These are phyloP conservation scores for Cordyceps fumosorosea DNA, from an alignment of 2,329 filamentous ascomycete species.

Conservation along the genomic window DNA sequence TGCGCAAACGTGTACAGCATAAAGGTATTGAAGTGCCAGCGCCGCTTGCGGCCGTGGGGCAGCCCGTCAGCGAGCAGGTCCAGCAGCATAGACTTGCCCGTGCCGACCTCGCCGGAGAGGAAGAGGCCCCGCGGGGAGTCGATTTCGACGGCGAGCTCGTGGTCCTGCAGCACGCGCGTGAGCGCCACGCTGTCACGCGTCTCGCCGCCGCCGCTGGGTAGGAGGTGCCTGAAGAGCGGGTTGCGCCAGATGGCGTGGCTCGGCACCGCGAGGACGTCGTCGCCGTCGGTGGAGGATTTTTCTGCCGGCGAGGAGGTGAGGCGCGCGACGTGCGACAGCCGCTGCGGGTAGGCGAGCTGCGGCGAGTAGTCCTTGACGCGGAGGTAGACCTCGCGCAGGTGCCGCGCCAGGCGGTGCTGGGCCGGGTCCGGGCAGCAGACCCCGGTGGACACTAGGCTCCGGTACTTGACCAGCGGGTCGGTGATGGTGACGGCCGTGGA, in stretches of 20 bases:
- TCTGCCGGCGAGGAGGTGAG: constrained; percentile 30
- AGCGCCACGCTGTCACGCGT: constrained; percentile 56
- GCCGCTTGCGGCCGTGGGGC: constrained; percentile 63
- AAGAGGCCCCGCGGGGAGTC: constrained; percentile 69
- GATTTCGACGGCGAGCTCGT: constrained; percentile 65
- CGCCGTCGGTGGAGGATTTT: constrained; percentile 24
- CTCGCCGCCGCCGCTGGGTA: constrained; percentile 41
- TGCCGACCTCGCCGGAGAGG: constrained; percentile 75
- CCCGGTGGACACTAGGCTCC: constrained; percentile 61
- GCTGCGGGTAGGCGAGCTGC: constrained; percentile 59
- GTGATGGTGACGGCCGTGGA: constrained; percentile 52
- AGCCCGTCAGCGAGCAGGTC: constrained; percentile 74
- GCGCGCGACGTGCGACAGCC: constrained; percentile 53
- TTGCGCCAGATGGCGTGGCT: constrained; percentile 53
- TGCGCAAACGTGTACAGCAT: constrained; percentile 73
- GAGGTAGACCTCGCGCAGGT: constrained; percentile 70
- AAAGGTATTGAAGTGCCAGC: constrained; percentile 82
- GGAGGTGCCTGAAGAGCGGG: constrained; percentile 53
- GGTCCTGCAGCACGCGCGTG: constrained; percentile 59
- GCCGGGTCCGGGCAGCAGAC: constrained; percentile 62
- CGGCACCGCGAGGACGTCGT: constrained; percentile 37
- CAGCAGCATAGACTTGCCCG: constrained; percentile 79
- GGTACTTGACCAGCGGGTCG: constrained; percentile 72
- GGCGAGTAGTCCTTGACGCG: constrained; percentile 74
- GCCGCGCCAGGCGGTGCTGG: constrained; percentile 66